Conservation (phyloP, 192 early-diverging fungal species). For the Linnemannia hyalina region DNA sequence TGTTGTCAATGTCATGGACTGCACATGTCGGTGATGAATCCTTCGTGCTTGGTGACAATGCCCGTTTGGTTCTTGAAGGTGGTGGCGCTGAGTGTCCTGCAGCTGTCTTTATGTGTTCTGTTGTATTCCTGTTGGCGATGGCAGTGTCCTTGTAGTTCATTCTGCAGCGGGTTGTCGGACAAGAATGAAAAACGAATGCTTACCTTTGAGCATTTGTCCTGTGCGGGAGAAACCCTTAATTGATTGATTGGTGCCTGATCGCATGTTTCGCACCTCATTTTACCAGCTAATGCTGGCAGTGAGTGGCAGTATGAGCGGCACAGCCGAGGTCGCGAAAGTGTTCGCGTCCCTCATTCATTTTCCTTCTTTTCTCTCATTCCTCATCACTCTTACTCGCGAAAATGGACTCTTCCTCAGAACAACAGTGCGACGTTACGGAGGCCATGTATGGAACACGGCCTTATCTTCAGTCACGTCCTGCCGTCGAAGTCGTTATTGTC, state of each 20-base stretch:
- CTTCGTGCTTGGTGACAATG: not conserved
- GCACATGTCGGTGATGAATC: not conserved
- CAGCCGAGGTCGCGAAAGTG: not conserved
- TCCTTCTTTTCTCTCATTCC: not conserved
- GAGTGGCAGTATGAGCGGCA: too few species aligned
- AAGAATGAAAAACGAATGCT: not conserved
- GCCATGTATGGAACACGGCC: not conserved
- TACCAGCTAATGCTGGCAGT: too few species aligned
- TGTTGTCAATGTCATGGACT: not conserved
- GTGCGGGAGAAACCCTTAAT: not conserved
- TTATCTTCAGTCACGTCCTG: not conserved
- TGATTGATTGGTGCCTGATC: not conserved
- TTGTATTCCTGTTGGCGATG: not conserved
- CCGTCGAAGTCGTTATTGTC: slow-evolving; percentile 17
- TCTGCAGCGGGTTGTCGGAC: not conserved
- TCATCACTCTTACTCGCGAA: not conserved
- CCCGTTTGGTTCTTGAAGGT: not conserved
- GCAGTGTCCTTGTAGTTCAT: not conserved
- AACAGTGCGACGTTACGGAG: not conserved
- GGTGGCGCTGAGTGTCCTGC: not conserved
- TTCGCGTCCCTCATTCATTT: not conserved
- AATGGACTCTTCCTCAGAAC: not conserved
- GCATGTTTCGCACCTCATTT: too few species aligned
- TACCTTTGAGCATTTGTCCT: not conserved
- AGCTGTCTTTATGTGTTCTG: not conserved